Evolutionary conservation across 768 basidiomycete species (phyloP), one percentile per base, ranked within the genome.

Genomic region (Kwoniella botswanensis): DNA sequence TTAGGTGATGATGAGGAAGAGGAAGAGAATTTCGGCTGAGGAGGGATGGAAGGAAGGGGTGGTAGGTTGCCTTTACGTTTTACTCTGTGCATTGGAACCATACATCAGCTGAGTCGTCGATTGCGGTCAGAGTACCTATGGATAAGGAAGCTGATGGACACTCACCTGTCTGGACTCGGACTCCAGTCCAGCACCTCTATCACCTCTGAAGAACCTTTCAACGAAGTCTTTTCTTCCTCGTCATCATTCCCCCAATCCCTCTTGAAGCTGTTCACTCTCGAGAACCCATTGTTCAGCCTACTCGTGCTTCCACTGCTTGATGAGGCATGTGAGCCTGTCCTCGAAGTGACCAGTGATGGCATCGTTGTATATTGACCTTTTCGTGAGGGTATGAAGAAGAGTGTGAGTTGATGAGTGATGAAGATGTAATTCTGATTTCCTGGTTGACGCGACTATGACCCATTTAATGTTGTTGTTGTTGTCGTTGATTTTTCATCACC

Each of bases 191-290:
- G 18, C 41, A 70, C 64, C 26, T 71, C 70, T 12, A 73, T 44
- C 55, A 70, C 64, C 35, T 66, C 46, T 13, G 71, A 67, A 4
- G 56, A 67, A 17, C 57, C 71, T 52, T 66, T 63, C 9, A 64
- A 44, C 3, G 59, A 58, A 15, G 26, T 18, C 22, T 24, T 43
- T n/a, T 61, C n/a, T 41, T 54, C 54, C 42, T 59, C 65, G 4
- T 68, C 70, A n/a, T 74, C 72, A 53, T 62, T 67, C 2, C 63
- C 63, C 79, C 79, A 82, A 26, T 78, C 71, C 15, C 80, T 62
- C 70, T 77, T 78, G 67, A 82, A 73, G 24, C 72, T 73, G 64
- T 72, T 82, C 50, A 82, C 79, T 50, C 69, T 67, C 1, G 80
- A 81, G 61, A 81, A 73, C 3, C 60, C 26, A n/a, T 46, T 59